Evolutionary conservation across 306 rosid genomes (phyloP).

Genomic region (Vicia sativa): DNA sequence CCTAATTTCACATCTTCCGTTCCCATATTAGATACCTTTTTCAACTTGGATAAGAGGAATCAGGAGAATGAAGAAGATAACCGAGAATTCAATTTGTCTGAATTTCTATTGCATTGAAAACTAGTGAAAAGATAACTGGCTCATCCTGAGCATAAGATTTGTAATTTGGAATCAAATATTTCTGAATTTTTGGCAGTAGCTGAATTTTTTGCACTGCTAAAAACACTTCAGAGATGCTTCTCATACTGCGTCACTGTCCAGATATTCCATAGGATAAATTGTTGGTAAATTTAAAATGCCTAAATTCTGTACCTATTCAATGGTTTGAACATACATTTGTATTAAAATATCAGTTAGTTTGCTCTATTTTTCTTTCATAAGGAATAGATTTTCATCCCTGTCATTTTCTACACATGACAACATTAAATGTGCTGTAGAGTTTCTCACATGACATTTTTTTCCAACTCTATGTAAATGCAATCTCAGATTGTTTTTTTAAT

Average conservation of each 20-base stretch:
- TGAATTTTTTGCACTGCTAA: not conserved
- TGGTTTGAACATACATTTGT: not conserved
- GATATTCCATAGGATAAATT: too few relatives aligned
- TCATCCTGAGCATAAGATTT: not conserved
- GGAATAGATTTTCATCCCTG: not conserved
- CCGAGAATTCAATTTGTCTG: not conserved
- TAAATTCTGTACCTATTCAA: not conserved
- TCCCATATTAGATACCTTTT: too few relatives aligned
- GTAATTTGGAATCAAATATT: not conserved
- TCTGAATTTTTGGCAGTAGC: not conserved
- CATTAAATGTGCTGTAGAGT: too few relatives aligned
- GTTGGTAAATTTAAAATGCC: not conserved
- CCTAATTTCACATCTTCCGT: too few relatives aligned
- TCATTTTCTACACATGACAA: too few relatives aligned
- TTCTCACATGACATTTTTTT: not conserved
- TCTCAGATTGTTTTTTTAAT: not conserved
- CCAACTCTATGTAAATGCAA: not conserved
- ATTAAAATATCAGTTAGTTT: not conserved
- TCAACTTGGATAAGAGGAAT: too few relatives aligned
- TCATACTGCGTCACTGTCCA: not conserved
- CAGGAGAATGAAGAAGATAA: slow-evolving; percentile 7
- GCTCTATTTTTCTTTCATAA: not conserved
- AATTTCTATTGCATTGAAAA: slow-evolving; percentile 4
- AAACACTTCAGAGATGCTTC: not conserved
- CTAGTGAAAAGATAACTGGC: not conserved